Percentiles rank a stretch among this genome's conserved stretches.
phyloP scores from a whole-genome alignment of 2,329 filamentous ascomycete species.

The Ophiosphaerella herpotricha region DNA sequence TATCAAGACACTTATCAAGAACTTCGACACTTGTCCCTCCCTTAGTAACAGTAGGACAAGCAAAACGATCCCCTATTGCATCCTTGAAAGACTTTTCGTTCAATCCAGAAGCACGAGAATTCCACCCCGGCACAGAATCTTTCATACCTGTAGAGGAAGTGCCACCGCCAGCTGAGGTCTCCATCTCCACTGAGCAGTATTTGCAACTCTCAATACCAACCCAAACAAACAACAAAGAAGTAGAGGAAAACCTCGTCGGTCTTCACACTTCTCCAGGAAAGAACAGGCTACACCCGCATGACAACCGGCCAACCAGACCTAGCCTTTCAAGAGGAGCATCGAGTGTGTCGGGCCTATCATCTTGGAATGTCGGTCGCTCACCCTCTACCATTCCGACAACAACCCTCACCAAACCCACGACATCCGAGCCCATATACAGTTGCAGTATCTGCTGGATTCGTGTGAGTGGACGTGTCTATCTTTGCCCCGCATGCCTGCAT shows the following conservation, averaged over 20 bases:
- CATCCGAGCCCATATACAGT: conserved; percentile 31
- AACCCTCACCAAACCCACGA: conserved; percentile 12
- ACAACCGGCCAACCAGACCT: conserved; percentile 17
- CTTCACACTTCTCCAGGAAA: conserved; percentile 22
- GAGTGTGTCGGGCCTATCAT: conserved; percentile 31
- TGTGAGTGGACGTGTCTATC: conserved; percentile 40
- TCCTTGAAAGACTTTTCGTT: conserved; percentile 40
- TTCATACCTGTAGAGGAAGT: conserved; percentile 20
- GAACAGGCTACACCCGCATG: conserved; percentile 20
- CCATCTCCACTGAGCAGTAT: conserved; percentile 32
- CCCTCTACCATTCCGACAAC: conserved; percentile 9
- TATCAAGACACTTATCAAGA: conserved; percentile 23
- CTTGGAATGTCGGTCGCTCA: conserved; percentile 16
- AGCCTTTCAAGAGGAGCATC: conserved; percentile 34
- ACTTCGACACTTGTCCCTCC: conserved; percentile 34
- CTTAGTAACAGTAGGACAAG: conserved; percentile 11
- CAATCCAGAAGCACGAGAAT: conserved; percentile 44
- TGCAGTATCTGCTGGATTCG: conserved; percentile 48
- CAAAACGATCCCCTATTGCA: conserved; percentile 29
- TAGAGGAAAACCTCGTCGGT: conserved; percentile 23
- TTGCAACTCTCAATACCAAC: conserved; percentile 37
- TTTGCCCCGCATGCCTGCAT: conserved; percentile 44
- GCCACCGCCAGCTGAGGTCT: conserved; percentile 16
- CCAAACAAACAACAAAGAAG: conserved; percentile 20
- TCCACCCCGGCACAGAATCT: conserved; percentile 29